phyloP scores from a whole-genome alignment of 1,284 basidiomycete genomes.

The Sporisorium iseilematis-ciliati region DNA sequence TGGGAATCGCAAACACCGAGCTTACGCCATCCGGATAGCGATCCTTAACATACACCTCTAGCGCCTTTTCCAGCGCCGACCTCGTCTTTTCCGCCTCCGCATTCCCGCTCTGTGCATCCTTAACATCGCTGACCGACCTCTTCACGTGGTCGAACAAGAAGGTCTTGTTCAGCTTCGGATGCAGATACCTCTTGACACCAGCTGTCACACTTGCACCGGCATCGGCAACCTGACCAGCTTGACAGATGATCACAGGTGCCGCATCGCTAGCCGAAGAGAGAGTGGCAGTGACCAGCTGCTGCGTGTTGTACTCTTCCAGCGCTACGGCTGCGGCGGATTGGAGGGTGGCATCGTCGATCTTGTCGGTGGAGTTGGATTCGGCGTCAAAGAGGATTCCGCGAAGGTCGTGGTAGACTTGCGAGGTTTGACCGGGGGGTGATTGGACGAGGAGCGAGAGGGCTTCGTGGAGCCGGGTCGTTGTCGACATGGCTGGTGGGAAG shows the following conservation, averaged over 20 bases:
- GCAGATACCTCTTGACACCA: constrained; percentile 39
- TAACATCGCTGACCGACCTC: constrained; percentile 29
- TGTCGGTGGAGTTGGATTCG: constrained; percentile 30
- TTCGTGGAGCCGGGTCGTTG: constrained; percentile 25
- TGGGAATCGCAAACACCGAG: constrained; percentile 45
- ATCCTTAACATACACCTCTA: constrained; percentile 57
- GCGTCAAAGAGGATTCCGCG: constrained; percentile 51
- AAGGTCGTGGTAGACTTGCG: constrained; percentile 59
- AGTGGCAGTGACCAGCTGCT: constrained; percentile 48
- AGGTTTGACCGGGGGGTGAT: constrained; percentile 57
- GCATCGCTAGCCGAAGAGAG: constrained; percentile 8
- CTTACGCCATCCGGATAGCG: constrained; percentile 62
- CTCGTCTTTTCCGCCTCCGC: constrained; percentile 30
- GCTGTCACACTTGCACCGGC: not conserved
- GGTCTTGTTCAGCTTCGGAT: constrained; percentile 32
- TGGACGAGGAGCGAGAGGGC: constrained; percentile 46
- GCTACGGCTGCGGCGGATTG: constrained; percentile 37
- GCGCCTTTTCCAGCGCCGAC: constrained; percentile 45
- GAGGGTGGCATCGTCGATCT: constrained; percentile 39
- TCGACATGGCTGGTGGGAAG: constrained; percentile 11
- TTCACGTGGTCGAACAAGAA: constrained; percentile 51
- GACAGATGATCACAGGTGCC: constrained; percentile 42
- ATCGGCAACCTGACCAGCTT: constrained; percentile 27
- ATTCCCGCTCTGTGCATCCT: constrained; percentile 10
- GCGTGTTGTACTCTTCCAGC: constrained; percentile 55